Evolutionary conservation across 495 filamentous ascomycete genomes (phyloP), one percentile per base, ranked within the genome.

Genomic region (Talaromyces stipitatus): DNA sequence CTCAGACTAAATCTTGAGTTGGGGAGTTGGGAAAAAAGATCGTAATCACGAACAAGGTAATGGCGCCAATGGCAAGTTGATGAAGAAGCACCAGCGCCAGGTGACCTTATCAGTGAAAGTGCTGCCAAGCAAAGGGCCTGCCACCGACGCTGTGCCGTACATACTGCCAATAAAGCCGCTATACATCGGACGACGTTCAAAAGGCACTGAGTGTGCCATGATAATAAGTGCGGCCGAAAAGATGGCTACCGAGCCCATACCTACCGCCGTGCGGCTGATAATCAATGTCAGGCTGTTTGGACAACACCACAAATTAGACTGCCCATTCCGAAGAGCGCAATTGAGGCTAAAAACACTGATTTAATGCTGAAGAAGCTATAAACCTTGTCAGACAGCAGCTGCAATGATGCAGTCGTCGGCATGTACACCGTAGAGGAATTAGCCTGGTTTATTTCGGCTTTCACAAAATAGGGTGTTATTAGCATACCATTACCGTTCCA

Each of bases 331-430:
- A 97, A 96, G 60, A 96, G 68, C 38, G 68, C 67, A 58, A 95
- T 85, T 36, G 88, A 16, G 63, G 56, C 10, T 36, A 95, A 69
- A 65, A 85, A 96, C 11, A 85, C 78, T 68, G 72, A 85, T 71
- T 91, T 91, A 63, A 87, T 81, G 46, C 79, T 78, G 68, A 85
- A 90, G 75, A 89, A 90, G 9, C 83, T 85, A 73, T 92, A 92
- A 46, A 92, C 66, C 62, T 86, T 86, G 61, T 90, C 90, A 61
- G 87, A 89, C 27, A 88, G 69, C 18, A 91, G 74, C 58, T 88
- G 85, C 41, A 91, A 81, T 8, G 85, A 69, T 64, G 81, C 86
- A 1, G 83, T 86, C 4, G 87, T 90, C 60, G 95, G 80, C 36
- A 96, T 78, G 57, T 80, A 81, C 2, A 74, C 71, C 61, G n/a